A percentile compares a stretch with the other conserved stretches of the same genome.
These are phyloP conservation scores for Plenodomus tracheiphilus DNA, from an alignment of 2,329 filamentous ascomycete species.

Conservation along the genomic window DNA sequence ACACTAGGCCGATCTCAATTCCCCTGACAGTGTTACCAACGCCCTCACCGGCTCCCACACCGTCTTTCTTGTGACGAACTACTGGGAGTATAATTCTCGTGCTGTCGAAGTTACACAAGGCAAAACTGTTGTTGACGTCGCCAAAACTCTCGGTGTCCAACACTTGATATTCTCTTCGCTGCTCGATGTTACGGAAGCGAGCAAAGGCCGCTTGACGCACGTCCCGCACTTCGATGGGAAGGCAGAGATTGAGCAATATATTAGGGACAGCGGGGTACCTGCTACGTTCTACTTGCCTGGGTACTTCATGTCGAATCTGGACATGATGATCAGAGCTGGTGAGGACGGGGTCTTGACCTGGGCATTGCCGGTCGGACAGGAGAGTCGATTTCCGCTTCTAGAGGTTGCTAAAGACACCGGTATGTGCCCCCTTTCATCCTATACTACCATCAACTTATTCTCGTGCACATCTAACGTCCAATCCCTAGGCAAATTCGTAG, in stretches of 20 bases:
- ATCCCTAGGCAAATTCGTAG: slow-evolving; percentile 35
- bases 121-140: slow-evolving; percentile 23
- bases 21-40: slow-evolving; percentile 41
- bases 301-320: slow-evolving; percentile 59
- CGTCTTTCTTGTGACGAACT: slow-evolving; percentile 54
- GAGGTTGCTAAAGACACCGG: slow-evolving; percentile 51
- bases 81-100: slow-evolving; percentile 16
- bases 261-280: slow-evolving; percentile 45
- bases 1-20: slow-evolving; percentile 47
- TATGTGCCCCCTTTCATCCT: slow-evolving; percentile 28
- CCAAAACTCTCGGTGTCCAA: slow-evolving; percentile 17
- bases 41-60: slow-evolving; percentile 53
- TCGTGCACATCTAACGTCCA: slow-evolving; percentile 28
- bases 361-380: slow-evolving; percentile 7
- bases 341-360: slow-evolving; percentile 23
- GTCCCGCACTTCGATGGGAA: slow-evolving; percentile 61
- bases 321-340: slow-evolving; percentile 9
- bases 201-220: slow-evolving; percentile 39
- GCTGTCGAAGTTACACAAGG: slow-evolving; percentile 22
- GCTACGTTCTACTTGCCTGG: slow-evolving; percentile 56
- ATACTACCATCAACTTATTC: slow-evolving; percentile 1
- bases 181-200: slow-evolving; percentile 19
- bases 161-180: slow-evolving; percentile 26
- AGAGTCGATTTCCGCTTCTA: slow-evolving; percentile 46
- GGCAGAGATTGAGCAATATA: slow-evolving; percentile 58